These are phyloP conservation scores for Pseudocercospora pini-densiflorae DNA, from an alignment of 2,329 filamentous ascomycete genomes.

Conservation along the genomic window DNA sequence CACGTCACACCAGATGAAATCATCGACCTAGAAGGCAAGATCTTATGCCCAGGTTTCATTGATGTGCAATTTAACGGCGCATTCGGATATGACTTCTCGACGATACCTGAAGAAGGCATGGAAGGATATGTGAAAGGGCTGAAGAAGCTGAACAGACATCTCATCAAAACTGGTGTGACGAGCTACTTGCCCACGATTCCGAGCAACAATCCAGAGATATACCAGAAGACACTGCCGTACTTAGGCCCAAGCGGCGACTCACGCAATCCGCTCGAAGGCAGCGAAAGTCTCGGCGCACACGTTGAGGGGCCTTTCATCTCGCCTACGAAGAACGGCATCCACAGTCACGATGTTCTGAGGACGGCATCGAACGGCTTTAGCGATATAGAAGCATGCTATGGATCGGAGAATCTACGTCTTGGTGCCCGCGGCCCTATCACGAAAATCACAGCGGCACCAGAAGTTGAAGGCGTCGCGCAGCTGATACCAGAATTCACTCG, in stretches of 20 bases:
- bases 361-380: constrained; percentile 63
- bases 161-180: constrained; percentile 82
- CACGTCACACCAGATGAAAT: constrained; percentile 71
- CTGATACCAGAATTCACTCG: constrained; percentile 69
- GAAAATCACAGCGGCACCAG: constrained; percentile 86
- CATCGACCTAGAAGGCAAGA: constrained; percentile 80
- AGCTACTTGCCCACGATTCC: constrained; percentile 86
- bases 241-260: constrained; percentile 71
- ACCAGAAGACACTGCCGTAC: constrained; percentile 78
- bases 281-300: constrained; percentile 87
- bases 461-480: constrained; percentile 65
- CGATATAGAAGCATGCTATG: constrained; percentile 75
- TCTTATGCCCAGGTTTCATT: constrained; percentile 84
- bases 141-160: constrained; percentile 68
- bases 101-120: constrained; percentile 61
- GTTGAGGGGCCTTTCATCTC: constrained; percentile 89
- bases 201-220: constrained; percentile 79
- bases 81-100: constrained; percentile 91
- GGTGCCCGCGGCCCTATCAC: constrained; percentile 58
- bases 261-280: constrained; percentile 68
- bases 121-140: constrained; percentile 74
- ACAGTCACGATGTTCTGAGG: constrained; percentile 74
- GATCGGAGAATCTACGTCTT: constrained; percentile 65
- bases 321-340: constrained; percentile 83
- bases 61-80: constrained; percentile 92